A percentile compares a stretch with the other conserved stretches of the same genome.
These are phyloP conservation scores for Clavispora vitiphila DNA, from an alignment of 805 yeast species.

Conservation along the genomic window DNA sequence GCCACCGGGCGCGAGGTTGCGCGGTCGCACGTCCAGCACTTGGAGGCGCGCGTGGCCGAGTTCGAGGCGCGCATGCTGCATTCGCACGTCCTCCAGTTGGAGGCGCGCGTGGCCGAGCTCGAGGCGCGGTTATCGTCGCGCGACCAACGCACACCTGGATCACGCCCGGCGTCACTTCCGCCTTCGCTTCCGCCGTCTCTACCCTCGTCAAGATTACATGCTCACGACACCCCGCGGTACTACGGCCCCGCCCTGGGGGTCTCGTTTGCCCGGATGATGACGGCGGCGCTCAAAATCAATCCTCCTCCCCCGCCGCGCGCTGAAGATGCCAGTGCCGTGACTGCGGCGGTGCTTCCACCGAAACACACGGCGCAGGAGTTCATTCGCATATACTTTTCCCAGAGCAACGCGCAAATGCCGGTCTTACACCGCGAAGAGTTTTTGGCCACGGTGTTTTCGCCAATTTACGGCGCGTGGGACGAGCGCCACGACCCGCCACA, in stretches of 20 bases:
- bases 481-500: constrained; percentile 26
- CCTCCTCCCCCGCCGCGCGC: constrained; percentile 13
- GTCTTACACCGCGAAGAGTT: constrained; percentile 78
- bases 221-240: constrained; percentile 4
- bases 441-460: constrained; percentile 60
- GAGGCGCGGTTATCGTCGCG: background rate
- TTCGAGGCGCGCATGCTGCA: constrained; percentile 36
- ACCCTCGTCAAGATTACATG: background rate
- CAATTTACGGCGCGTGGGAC: constrained; percentile 67
- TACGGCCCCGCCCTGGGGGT: constrained; percentile 17
- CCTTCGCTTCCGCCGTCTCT: background rate
- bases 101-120: constrained; percentile 27
- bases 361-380: constrained; percentile 66
- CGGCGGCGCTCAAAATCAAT: constrained; percentile 67
- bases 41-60: constrained; percentile 60
- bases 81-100: constrained; percentile 30
- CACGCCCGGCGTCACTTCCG: background rate
- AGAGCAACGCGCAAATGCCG: constrained; percentile 80
- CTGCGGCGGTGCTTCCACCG: constrained; percentile 57
- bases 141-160: background rate
- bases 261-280: constrained; percentile 64
- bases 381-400: constrained; percentile 63
- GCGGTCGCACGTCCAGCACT: constrained; percentile 65
- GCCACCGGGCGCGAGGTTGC: constrained; percentile 87
- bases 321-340: constrained; percentile 9